Evolutionary conservation across 148 eudicot genomes (phyloP).

Genomic region (Fallopia convolvulus): DNA sequence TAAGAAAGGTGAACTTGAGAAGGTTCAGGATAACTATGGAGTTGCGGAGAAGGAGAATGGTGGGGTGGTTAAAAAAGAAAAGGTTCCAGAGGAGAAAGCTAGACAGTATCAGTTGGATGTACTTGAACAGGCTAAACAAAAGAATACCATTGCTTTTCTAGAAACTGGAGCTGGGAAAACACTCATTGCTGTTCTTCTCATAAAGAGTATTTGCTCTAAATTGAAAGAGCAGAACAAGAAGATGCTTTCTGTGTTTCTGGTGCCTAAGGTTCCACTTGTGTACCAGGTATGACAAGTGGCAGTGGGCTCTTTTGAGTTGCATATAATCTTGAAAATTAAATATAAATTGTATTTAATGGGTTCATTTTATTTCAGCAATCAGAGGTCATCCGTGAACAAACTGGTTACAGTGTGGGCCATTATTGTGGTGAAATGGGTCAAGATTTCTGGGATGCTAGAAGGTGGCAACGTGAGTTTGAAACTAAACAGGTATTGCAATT

Average conservation of each 20-base stretch:
- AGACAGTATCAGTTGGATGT: constrained; percentile 91
- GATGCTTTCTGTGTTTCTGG: constrained; percentile 81
- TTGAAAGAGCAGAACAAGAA: constrained; percentile 62
- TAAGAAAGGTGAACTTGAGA: constrained; percentile 32
- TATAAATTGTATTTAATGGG: neutral
- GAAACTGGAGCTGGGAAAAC: constrained; percentile 99
- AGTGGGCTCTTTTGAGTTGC: neutral
- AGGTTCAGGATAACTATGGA: constrained; percentile 29
- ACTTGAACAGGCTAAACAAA: constrained; percentile 88
- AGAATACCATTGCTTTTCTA: constrained; percentile 93
- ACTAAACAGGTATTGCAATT: constrained; percentile 57
- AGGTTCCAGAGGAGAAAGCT: constrained; percentile 63
- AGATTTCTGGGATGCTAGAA: constrained; percentile 92
- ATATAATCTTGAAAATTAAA: neutral
- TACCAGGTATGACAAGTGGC: constrained; percentile 58
- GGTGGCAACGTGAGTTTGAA: constrained; percentile 98
- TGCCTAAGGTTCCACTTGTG: constrained; percentile 96
- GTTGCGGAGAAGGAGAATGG: constrained; percentile 37
- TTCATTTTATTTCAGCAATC: constrained; percentile 61
- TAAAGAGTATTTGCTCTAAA: constrained; percentile 51
- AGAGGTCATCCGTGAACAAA: constrained; percentile 88
- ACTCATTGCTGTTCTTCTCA: constrained; percentile 84
- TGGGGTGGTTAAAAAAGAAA: constrained; percentile 29
- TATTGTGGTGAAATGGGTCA: constrained; percentile 99
- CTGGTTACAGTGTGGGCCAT: constrained; percentile 90